phyloP scores from a whole-genome alignment of 129 eudicot genomes.

The Chrysanthemum lavandulifolium region DNA sequence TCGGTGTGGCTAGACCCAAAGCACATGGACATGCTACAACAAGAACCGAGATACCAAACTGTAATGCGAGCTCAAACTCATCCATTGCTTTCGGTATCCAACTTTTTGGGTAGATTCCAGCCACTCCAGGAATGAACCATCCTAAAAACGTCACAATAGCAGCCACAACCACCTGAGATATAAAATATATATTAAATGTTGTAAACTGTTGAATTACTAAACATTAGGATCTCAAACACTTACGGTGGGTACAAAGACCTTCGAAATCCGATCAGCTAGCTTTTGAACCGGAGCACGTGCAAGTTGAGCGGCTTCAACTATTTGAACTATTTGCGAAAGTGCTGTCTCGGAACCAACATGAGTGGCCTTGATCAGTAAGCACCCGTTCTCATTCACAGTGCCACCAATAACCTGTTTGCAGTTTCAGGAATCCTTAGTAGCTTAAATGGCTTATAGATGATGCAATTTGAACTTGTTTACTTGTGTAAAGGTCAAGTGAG shows the following conservation, averaged over 20 bases:
- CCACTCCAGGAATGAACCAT: constrained; percentile 87
- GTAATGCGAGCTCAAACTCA: constrained; percentile 87
- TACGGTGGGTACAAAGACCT: constrained; percentile 81
- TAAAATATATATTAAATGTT: not conserved
- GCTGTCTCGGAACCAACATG: constrained; percentile 96
- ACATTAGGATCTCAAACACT: constrained; percentile 33
- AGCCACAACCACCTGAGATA: constrained; percentile 66
- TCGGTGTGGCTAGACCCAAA: constrained; percentile 95
- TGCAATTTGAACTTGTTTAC: not conserved
- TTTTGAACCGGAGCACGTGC: constrained; percentile 99
- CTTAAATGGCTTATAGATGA: not conserved
- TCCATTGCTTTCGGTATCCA: constrained; percentile 98
- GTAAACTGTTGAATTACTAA: not conserved
- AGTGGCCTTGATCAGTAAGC: constrained; percentile 78
- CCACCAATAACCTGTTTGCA: constrained; percentile 86
- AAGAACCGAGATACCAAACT: constrained; percentile 90
- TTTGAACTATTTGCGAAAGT: constrained; percentile 93
- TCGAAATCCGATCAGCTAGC: constrained; percentile 87
- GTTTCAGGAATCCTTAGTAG: not conserved
- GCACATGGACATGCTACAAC: constrained; percentile 99
- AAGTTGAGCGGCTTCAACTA: constrained; percentile 98
- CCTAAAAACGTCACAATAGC: constrained; percentile 80
- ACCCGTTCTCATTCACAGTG: constrained; percentile 95
- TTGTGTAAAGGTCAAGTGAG: no score
- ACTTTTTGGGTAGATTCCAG: constrained; percentile 69